These are phyloP conservation scores for Aquilaria malaccensis DNA, from an alignment of 345 rosid species.

Conservation along the genomic window DNA sequence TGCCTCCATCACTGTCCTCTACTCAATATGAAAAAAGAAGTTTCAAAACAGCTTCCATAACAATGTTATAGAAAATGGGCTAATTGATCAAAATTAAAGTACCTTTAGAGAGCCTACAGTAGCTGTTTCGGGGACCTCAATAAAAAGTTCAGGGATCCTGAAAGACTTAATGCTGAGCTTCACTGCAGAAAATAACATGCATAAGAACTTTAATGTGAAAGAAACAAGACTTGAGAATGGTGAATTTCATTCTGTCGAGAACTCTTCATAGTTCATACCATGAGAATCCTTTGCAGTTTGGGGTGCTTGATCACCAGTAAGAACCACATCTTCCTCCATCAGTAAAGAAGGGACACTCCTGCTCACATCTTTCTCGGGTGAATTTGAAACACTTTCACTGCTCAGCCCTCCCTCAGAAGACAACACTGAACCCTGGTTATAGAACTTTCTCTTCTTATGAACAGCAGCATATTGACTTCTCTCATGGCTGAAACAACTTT, in stretches of 20 bases:
- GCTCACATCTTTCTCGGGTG: conserved; percentile 43
- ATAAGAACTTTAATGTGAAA: conserved; percentile 21
- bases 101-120: conserved; percentile 69
- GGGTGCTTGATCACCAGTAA: conserved; percentile 36
- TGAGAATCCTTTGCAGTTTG: conserved; percentile 50
- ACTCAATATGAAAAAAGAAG: neutral
- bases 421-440: conserved; percentile 36
- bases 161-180: conserved; percentile 87
- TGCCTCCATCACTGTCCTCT: conserved; percentile 76
- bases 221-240: conserved; percentile 7
- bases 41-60: too few species aligned
- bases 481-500: conserved; percentile 33
- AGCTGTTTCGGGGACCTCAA: conserved; percentile 82
- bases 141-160: conserved; percentile 76
- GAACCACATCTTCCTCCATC: conserved; percentile 37
- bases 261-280: conserved; percentile 39
- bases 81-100: conserved; percentile 8
- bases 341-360: conserved; percentile 23
- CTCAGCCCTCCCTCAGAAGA: conserved; percentile 75
- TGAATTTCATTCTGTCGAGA: conserved; percentile 11
- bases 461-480: conserved; percentile 34
- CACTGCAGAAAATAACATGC: conserved; percentile 47
- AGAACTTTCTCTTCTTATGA: conserved; percentile 58
- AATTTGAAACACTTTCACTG: conserved; percentile 80
- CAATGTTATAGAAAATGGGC: too few species aligned